Evolutionary conservation across 352 stramenopile genomes (phyloP).

Genomic region (Phytophthora cryptogea): DNA sequence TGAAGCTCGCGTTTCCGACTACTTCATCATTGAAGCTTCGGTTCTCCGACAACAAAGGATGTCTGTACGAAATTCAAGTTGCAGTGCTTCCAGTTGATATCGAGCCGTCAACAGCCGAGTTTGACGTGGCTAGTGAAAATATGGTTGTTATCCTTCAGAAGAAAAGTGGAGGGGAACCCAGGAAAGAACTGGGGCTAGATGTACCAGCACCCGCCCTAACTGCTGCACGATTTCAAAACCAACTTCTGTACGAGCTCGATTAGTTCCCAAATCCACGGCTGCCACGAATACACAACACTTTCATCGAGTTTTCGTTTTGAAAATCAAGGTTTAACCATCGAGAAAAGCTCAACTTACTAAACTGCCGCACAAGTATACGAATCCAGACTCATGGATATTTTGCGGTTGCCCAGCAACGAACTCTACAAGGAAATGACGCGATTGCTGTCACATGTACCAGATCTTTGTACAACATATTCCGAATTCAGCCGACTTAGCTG

Average conservation of each 20-base stretch:
- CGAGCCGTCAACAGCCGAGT: conserved; percentile 35
- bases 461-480: not conserved
- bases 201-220: conserved; percentile 7
- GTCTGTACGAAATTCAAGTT: conserved; percentile 41
- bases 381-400: not conserved
- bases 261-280: conserved; percentile 14
- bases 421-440: not conserved
- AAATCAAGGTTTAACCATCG: not conserved
- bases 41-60: conserved; percentile 29
- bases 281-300: not conserved
- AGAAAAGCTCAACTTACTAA: not conserved
- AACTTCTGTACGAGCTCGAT: conserved; percentile 75
- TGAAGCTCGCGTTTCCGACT: conserved; percentile 47
- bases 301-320: not conserved
- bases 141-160: conserved; percentile 72
- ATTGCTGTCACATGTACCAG: conserved; percentile 9
- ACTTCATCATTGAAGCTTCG: conserved; percentile 35
- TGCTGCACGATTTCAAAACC: conserved; percentile 66
- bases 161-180: conserved; percentile 2
- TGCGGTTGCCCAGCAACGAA: too few species aligned
- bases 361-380: not conserved
- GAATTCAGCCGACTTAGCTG: not conserved
- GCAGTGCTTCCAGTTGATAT: conserved; percentile 36
- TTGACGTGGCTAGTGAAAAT: conserved; percentile 73
- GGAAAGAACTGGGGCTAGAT: not conserved